Evolutionary conservation across 2,329 filamentous ascomycete species (phyloP).

Genomic region (Trichoderma breve): DNA sequence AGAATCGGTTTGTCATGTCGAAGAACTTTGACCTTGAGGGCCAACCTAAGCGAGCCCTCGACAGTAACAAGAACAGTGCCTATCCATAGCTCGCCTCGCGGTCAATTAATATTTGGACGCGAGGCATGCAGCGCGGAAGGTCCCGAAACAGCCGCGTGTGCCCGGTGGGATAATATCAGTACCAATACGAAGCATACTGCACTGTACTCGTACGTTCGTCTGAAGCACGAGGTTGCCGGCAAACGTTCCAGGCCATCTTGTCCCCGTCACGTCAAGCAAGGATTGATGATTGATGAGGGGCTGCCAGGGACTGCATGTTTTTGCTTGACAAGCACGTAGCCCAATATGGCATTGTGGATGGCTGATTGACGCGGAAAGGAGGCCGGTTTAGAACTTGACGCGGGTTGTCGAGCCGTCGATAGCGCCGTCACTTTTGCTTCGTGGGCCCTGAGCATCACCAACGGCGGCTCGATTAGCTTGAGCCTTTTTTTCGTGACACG

Average conservation of each 20-base stretch:
- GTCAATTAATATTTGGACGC: background rate
- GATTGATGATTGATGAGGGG: constrained; percentile 1
- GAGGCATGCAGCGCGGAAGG: background rate
- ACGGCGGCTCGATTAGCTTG: constrained; percentile 1
- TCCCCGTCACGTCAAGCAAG: background rate
- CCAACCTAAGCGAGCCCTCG: background rate
- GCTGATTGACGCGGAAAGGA: background rate
- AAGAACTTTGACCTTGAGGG: background rate
- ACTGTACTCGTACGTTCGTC: background rate
- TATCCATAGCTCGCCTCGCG: background rate
- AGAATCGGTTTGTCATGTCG: background rate
- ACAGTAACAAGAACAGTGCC: background rate
- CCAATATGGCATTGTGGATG: background rate
- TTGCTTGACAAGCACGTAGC: background rate
- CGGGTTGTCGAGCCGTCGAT: constrained; percentile 13
- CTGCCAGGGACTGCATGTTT: background rate
- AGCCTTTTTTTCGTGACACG: background rate
- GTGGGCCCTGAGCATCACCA: constrained; percentile 9
- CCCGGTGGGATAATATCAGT: background rate
- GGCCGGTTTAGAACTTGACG: background rate
- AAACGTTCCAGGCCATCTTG: background rate
- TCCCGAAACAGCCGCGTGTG: background rate
- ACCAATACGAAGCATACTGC: background rate
- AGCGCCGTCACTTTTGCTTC: background rate
- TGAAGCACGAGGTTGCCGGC: background rate